Evolutionary conservation across 1,139 yeast species (phyloP), one percentile per base, ranked within the genome.

Genomic region (Magnusiomyces suaveolens): DNA sequence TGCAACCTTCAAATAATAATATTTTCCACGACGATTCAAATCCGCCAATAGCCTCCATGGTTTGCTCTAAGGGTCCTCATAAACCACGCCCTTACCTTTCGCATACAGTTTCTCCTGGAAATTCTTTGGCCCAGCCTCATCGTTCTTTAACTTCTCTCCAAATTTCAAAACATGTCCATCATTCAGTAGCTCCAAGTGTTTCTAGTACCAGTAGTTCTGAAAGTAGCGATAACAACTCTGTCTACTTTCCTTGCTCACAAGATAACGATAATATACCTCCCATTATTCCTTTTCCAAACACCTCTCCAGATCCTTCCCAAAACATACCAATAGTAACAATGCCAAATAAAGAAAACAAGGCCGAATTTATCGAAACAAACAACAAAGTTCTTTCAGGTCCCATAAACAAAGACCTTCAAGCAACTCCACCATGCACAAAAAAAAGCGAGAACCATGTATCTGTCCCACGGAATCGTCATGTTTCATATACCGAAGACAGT

Each of bases 401-500:
- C 44, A 4, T 6, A 3, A 21, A 20, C 25, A 21, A 8, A 20
- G 4, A 41, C 25, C 3, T 20, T 3, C 44, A 41, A n/a, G 10
- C 23, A 3, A 18, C 44, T 41, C 8, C 44, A 41, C 41, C 41
- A 6, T 10, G 18, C 18, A 6, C 41, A 10, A 14, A 14, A 36
- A 36, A 36, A 29, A 6, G 12, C 6, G 36, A 29, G 12, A 12
- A 29, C 6, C 10, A 8, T 10, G 18, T 18, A 14, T 10, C 43
- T 10, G 6, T 18, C n/a, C n/a, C n/a, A 10, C 20, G 43, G 4
- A 10, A 16, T 2, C 44, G 20, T 20, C 44, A 21, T 21, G 44
- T 41, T 41, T 41, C 44, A 41, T 41, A 41, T 41, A 41, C 44
- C 4, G 44, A 47, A 24, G 52, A 51, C 43, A 50, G 46, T 20